Evolutionary conservation across 257 asterid species (phyloP).

Genomic region (Verbascum thapsus): DNA sequence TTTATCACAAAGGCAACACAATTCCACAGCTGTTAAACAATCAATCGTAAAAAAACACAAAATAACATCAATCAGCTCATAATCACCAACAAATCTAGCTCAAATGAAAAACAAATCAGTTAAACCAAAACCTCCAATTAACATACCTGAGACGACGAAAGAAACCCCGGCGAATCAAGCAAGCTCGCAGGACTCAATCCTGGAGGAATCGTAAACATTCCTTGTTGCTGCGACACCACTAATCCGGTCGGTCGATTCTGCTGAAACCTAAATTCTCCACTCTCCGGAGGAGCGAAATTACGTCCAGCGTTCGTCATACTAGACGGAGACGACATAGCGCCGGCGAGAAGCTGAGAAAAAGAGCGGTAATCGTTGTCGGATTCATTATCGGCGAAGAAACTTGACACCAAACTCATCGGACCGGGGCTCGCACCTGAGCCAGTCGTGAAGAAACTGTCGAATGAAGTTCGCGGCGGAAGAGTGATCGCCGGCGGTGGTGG

Average conservation of each 20-base stretch:
- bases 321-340: conserved; percentile 49
- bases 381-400: conserved; percentile 61
- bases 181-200: conserved; percentile 59
- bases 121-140: conserved; percentile 1
- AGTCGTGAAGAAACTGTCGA: conserved; percentile 46
- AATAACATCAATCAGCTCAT: conserved; percentile 5
- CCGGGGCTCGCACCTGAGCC: conserved; percentile 61
- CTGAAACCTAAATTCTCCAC: conserved; percentile 37
- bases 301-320: conserved; percentile 29
- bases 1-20: too few relatives aligned
- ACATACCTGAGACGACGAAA: conserved; percentile 53
- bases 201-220: conserved; percentile 49
- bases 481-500: conserved; percentile 53
- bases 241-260: conserved; percentile 42
- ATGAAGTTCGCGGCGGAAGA: conserved; percentile 52
- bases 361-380: conserved; percentile 59
- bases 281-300: conserved; percentile 22
- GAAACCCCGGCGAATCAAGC: conserved; percentile 59
- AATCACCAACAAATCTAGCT: not conserved
- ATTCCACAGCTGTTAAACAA: not conserved
- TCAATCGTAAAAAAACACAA: not conserved
- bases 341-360: conserved; percentile 73
- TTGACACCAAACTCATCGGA: conserved; percentile 61
- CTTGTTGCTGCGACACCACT: conserved; percentile 37
- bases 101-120: not conserved